A percentile compares a stretch with the other conserved stretches of the same genome.
Evolutionary conservation across 345 rosid genomes (phyloP).

Genomic region (Pistacia integerrima): DNA sequence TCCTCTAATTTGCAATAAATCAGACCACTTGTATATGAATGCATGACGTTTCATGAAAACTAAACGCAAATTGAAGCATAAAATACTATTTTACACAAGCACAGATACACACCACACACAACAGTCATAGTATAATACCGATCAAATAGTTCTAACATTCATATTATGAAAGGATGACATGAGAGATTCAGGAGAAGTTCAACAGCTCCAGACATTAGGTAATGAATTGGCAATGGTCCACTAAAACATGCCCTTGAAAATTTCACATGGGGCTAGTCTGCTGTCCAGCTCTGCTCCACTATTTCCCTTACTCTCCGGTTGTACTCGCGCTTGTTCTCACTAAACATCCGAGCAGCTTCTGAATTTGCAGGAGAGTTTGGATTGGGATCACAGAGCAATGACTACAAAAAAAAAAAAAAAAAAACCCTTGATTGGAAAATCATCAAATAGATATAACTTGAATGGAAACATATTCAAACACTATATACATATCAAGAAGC

Average conservation of each 20-base stretch:
- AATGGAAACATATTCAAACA: background rate
- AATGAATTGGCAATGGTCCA: slow-evolving; percentile 2
- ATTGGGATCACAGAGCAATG: slow-evolving; percentile 77
- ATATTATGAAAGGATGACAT: background rate
- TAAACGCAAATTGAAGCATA: slow-evolving; percentile 21
- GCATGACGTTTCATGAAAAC: background rate
- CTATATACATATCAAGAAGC: background rate
- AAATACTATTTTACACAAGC: slow-evolving; percentile 27
- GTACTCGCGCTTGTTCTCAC: slow-evolving; percentile 75
- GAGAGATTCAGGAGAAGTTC: slow-evolving; percentile 7
- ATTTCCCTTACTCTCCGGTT: slow-evolving; percentile 65
- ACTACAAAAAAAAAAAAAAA: slow-evolving; percentile 33
- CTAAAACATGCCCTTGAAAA: slow-evolving; percentile 7
- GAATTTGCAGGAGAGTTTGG: slow-evolving; percentile 87
- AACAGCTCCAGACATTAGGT: background rate
- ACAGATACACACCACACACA: slow-evolving; percentile 10
- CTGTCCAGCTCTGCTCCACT: slow-evolving; percentile 83
- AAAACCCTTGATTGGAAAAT: background rate
- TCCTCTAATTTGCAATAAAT: no score
- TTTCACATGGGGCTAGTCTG: slow-evolving; percentile 40
- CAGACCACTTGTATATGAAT: no score
- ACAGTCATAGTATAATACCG: slow-evolving; percentile 13
- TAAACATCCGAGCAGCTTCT: slow-evolving; percentile 77
- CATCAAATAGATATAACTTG: background rate
- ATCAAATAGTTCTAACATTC: slow-evolving; percentile 16